Evolutionary conservation across 805 yeast genomes (phyloP).

Genomic region (Monosporozyma aerobia): DNA sequence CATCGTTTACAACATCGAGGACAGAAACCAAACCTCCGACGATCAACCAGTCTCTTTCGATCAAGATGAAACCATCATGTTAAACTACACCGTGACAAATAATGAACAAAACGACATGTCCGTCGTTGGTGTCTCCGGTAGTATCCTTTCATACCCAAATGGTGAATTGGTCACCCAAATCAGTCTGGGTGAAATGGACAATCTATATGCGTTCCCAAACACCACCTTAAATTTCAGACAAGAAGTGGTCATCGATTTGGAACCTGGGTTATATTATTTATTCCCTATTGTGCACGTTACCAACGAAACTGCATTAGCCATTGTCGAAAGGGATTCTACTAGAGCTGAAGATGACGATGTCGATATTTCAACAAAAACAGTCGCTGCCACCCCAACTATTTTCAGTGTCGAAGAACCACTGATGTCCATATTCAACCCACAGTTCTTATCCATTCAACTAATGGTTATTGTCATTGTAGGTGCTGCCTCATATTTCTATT

Average conservation of each 20-base stretch:
- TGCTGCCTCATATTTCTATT: conserved; percentile 35
- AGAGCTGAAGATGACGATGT: not conserved
- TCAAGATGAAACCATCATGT: conserved; percentile 45
- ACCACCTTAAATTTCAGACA: conserved; percentile 45
- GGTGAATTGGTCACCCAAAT: conserved; percentile 49
- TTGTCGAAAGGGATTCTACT: not conserved
- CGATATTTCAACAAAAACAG: conserved; percentile 38
- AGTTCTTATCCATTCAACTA: conserved; percentile 53
- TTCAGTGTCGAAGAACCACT: conserved; percentile 53
- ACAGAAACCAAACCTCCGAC: conserved; percentile 26
- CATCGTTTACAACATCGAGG: conserved; percentile 42
- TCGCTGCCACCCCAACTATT: conserved; percentile 51
- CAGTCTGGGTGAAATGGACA: conserved; percentile 57
- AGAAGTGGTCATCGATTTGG: conserved; percentile 47
- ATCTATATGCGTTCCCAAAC: conserved; percentile 43
- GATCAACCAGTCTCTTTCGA: conserved; percentile 11
- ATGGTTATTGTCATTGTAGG: conserved; percentile 42
- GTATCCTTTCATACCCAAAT: conserved; percentile 45
- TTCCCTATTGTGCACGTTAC: conserved; percentile 51
- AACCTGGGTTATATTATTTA: conserved; percentile 47
- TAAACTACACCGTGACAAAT: conserved; percentile 46
- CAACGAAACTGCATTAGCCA: conserved; percentile 23
- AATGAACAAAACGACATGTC: conserved; percentile 42
- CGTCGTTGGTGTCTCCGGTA: conserved; percentile 63
- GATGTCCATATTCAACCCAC: conserved; percentile 64